Percentiles rank a stretch among this genome's conserved stretches.
phyloP scores from a whole-genome alignment of 1,284 basidiomycete species.

The Puccinia hordei region DNA sequence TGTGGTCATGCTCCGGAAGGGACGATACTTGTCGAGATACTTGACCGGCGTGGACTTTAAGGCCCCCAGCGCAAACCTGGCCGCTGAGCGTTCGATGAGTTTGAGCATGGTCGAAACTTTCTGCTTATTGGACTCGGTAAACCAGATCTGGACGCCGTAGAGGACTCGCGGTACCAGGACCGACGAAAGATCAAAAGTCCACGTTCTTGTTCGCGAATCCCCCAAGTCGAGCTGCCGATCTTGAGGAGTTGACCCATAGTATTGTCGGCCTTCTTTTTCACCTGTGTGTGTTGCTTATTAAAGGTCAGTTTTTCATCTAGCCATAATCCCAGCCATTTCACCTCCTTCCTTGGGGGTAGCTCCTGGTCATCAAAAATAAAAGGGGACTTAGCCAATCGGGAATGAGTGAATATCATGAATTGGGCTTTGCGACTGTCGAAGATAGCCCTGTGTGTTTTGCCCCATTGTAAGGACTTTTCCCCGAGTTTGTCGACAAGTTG shows the following conservation, averaged over 20 bases:
- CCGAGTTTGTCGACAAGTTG: background rate
- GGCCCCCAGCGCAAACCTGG: too few relatives aligned
- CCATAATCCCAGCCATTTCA: background rate
- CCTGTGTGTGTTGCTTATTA: background rate
- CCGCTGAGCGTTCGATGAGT: too few relatives aligned
- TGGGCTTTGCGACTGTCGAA: constrained; percentile 8
- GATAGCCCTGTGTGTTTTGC: background rate
- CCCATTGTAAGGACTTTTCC: constrained; percentile 1
- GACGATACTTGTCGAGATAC: too few relatives aligned
- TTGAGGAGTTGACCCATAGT: background rate
- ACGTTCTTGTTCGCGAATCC: background rate
- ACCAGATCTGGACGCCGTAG: constrained; percentile 20
- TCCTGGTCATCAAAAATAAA: background rate
- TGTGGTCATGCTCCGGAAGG: too few relatives aligned
- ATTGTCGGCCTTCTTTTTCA: background rate
- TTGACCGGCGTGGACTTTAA: background rate
- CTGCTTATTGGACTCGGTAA: background rate
- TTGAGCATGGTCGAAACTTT: background rate
- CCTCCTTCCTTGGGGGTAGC: background rate
- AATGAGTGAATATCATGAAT: background rate
- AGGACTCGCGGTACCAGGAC: background rate
- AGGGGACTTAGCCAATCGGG: background rate
- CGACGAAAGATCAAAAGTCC: background rate
- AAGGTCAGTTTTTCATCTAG: background rate
- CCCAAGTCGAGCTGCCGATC: background rate